Evolutionary conservation across 1,284 basidiomycete species (phyloP).

Genomic region (Malassezia pachydermatis): DNA sequence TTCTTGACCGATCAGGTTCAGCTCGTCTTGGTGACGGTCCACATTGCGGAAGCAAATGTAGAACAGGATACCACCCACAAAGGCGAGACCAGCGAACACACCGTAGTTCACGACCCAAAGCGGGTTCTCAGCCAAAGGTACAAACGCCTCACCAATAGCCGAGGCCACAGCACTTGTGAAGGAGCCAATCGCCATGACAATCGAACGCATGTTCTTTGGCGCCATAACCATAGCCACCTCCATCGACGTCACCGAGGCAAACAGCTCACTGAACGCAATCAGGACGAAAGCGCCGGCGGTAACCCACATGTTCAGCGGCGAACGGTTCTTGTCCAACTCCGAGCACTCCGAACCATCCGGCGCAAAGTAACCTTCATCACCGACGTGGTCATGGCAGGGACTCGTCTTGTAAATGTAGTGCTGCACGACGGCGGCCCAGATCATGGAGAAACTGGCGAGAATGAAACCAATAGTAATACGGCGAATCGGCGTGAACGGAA

Average conservation of each 20-base stretch:
- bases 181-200: conserved; percentile 52
- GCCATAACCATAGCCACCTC: conserved; percentile 77
- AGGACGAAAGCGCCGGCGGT: conserved; percentile 51
- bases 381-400: conserved; percentile 52
- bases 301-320: conserved; percentile 47
- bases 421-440: conserved; percentile 57
- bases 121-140: conserved; percentile 54
- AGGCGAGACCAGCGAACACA: conserved; percentile 53
- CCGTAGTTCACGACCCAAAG: conserved; percentile 54
- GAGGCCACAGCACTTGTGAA: conserved; percentile 59
- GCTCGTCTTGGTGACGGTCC: conserved; percentile 11
- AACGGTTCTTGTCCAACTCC: conserved; percentile 18
- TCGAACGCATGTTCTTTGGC: conserved; percentile 49
- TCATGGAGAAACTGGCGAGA: conserved; percentile 53
- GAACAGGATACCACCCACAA: conserved; percentile 55
- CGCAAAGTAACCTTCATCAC: conserved; percentile 43
- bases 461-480: conserved; percentile 66
- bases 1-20: conserved; percentile 12
- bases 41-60: conserved; percentile 49
- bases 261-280: conserved; percentile 56
- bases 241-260: conserved; percentile 66
- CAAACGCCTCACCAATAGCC: conserved; percentile 55
- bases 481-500: conserved; percentile 56
- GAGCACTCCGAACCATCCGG: conserved; percentile 21
- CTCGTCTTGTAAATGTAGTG: conserved; percentile 53